These are phyloP conservation scores for Gnomoniopsis smithogilvyi DNA, from an alignment of 2,329 filamentous ascomycete genomes.

Conservation along the genomic window DNA sequence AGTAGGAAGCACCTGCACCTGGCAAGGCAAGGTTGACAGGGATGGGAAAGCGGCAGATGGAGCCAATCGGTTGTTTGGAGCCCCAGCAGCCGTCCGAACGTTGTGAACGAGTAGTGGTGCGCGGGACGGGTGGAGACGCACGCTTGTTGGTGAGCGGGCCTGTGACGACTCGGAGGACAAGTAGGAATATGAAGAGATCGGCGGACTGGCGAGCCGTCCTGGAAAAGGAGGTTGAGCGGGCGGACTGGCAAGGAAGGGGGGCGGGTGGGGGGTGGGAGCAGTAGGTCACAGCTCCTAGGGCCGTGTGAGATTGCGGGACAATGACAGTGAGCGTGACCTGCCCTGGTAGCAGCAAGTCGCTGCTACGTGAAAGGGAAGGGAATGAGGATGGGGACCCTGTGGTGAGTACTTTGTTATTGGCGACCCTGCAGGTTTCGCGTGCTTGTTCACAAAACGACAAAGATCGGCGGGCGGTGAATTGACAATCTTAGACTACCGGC, in stretches of 20 bases:
- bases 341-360: no score
- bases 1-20: constrained; percentile 18
- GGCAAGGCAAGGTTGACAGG: constrained; percentile 33
- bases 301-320: background rate
- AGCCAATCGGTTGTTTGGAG: constrained; percentile 35
- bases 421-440: no score
- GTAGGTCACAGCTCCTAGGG: background rate
- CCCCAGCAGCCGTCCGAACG: constrained; percentile 37
- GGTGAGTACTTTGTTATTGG: no score
- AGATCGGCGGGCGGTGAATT: background rate
- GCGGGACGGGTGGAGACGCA: constrained; percentile 39
- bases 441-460: background rate
- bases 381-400: background rate
- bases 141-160: constrained; percentile 28
- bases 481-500: no score
- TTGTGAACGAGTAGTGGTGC: constrained; percentile 37
- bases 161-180: constrained; percentile 51
- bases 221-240: background rate
- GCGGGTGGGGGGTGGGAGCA: background rate
- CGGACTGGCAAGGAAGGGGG: background rate
- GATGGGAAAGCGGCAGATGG: constrained; percentile 36
- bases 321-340: background rate
- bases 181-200: constrained; percentile 19
- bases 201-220: background rate
- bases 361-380: background rate